Base-by-base conservation (phyloP, 305 asterid genomes). In the Andrographis paniculata region DNA sequence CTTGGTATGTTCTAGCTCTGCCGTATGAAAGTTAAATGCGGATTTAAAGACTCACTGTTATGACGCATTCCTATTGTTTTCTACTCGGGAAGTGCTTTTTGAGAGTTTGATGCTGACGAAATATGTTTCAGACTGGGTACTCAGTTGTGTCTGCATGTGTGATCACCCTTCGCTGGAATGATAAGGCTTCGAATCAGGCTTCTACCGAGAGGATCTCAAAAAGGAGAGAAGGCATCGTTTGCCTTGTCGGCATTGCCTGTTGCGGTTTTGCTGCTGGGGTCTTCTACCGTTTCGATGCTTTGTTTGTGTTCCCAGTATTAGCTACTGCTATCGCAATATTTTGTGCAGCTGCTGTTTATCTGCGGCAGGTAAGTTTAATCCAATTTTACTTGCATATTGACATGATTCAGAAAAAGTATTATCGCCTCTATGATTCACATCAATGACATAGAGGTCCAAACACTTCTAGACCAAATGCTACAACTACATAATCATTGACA, bases 121-220 rank as follows among this genome's bases (percentile, higher is more conserved):
- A 39, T 40, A 37, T 45, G 64, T 72, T 70, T 58, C 92, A 86
- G 96, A 86, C 95, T 44, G 96, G 95, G 47, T 86, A 91, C 63
- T 86, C 96, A 59, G 96, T 91, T 61, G 98, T 91, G 59, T 74
- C 96, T 21, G 98, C 96, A 14, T 86, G 96, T 63, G 95, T 80
- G 45, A 82, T 86, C 47, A 69, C 78, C 51, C 93, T 91, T 36
- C 95, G 96, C 40, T 80, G 84, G 94, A 80, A 72, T 46, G 89
- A 75, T 51, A 75, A 68, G 65, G 51, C 69, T 46, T 41, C 78
- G n/a, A 58, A 51, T 38, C 73, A 37, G 64, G 66, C 53, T 52
- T 60, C 86, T 4, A 53, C 45, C 22, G 59, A 58, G 59, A 43
- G 65, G 64, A 62, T 80, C 50, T 80, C 89, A 27, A 53, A 38